Conservation (phyloP, 1,139 yeast species). For the Lodderomyces orthopsilosis region DNA sequence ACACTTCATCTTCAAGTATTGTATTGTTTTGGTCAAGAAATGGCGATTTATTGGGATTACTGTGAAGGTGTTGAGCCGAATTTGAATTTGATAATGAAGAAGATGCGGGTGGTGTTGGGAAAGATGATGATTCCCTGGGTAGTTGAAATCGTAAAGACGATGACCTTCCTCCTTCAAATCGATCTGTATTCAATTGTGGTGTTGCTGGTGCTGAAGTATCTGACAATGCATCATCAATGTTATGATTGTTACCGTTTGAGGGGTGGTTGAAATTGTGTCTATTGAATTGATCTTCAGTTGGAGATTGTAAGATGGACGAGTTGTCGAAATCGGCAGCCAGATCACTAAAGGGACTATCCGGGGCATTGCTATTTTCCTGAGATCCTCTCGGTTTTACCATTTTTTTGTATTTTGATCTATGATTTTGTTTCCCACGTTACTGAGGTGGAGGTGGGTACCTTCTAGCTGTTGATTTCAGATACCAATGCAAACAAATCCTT, state of each 20-base stretch:
- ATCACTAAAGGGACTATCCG: slow-evolving; percentile 17
- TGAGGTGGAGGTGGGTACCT: too few relatives aligned
- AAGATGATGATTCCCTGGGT: slow-evolving; percentile 16
- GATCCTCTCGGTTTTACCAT: slow-evolving; percentile 4
- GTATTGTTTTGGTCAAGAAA: slow-evolving; percentile 13
- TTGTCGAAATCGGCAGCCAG: slow-evolving; percentile 12
- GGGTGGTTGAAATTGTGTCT: not conserved
- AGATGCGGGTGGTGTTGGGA: slow-evolving; percentile 11
- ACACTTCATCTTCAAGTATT: slow-evolving; percentile 19
- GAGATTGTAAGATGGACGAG: slow-evolving; percentile 11
- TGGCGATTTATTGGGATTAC: slow-evolving; percentile 12
- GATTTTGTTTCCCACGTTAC: too few relatives aligned
- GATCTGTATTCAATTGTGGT: slow-evolving; percentile 9
- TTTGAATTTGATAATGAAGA: slow-evolving; percentile 3
- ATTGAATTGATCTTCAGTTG: slow-evolving; percentile 8
- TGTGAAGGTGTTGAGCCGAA: slow-evolving; percentile 1
- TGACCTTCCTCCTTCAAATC: slow-evolving; percentile 14
- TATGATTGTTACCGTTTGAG: too few relatives aligned
- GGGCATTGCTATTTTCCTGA: slow-evolving; percentile 5
- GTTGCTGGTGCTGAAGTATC: slow-evolving; percentile 15
- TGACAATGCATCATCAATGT: slow-evolving; percentile 7
- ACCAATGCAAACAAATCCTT: too few relatives aligned
- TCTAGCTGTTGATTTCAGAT: too few relatives aligned
- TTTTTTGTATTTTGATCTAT: not conserved
- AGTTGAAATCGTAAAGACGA: slow-evolving; percentile 27